Evolutionary conservation across 2,329 filamentous ascomycete species (phyloP).

Genomic region (Aspergillus pseudotamarii): DNA sequence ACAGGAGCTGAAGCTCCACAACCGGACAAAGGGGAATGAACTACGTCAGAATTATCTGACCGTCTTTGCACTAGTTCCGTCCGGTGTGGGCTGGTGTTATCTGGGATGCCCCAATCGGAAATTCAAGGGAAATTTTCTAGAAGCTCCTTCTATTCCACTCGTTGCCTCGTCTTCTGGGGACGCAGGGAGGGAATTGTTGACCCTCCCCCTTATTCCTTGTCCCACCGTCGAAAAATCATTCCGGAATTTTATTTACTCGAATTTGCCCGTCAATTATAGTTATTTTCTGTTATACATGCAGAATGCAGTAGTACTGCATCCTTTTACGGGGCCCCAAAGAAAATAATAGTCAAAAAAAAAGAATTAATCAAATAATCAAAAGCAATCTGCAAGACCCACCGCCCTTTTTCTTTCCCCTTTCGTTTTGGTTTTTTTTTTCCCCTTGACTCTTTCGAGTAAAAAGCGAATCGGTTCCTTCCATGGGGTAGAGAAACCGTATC

Average conservation of each 20-base stretch:
- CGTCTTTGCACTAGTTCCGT: slow-evolving; percentile 18
- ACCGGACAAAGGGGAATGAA: slow-evolving; percentile 20
- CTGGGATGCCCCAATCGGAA: slow-evolving; percentile 24
- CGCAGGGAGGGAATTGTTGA: slow-evolving; percentile 7
- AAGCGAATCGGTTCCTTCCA: not conserved
- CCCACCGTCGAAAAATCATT: slow-evolving; percentile 5
- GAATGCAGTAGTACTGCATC: not conserved
- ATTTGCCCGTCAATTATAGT: slow-evolving; percentile 3
- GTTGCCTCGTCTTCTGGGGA: slow-evolving; percentile 15
- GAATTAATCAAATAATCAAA: not conserved
- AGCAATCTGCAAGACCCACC: slow-evolving; percentile 7
- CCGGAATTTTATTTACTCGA: slow-evolving; percentile 2
- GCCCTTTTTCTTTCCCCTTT: too few relatives aligned
- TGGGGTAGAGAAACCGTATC: slow-evolving; percentile 3
- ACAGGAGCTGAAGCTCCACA: slow-evolving; percentile 24
- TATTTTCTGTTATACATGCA: slow-evolving; percentile 5
- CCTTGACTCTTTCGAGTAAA: not conserved
- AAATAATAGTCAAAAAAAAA: not conserved
- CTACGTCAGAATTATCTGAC: slow-evolving; percentile 23
- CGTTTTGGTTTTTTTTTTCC: too few relatives aligned
- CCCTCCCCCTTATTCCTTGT: slow-evolving; percentile 13
- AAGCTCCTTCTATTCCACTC: slow-evolving; percentile 19
- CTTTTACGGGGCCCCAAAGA: not conserved
- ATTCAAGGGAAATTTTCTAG: slow-evolving; percentile 30
- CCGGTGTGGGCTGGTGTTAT: slow-evolving; percentile 18